Evolutionary conservation across 1,284 basidiomycete species (phyloP).

Genomic region (Phenoliferia sp.): DNA sequence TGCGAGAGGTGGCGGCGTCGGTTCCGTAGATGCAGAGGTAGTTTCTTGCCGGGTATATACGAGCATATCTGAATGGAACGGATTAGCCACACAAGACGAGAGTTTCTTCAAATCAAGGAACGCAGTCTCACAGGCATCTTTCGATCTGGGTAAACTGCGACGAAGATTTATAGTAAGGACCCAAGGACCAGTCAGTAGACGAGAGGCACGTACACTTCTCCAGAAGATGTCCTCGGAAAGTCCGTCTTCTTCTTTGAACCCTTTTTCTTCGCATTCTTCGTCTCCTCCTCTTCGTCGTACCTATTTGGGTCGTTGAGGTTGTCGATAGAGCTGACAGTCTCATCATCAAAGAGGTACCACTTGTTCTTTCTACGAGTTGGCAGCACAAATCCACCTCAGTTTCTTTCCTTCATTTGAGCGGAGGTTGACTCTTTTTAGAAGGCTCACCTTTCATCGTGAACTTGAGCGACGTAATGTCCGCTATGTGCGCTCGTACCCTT

Average conservation of each 20-base stretch:
- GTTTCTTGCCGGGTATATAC: conserved; percentile 59
- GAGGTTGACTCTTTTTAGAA: not conserved
- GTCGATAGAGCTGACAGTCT: conserved; percentile 43
- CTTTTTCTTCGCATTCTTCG: conserved; percentile 25
- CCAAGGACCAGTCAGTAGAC: not conserved
- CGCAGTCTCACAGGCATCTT: conserved; percentile 30
- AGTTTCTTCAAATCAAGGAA: no score
- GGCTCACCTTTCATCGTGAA: conserved; percentile 67
- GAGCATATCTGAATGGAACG: conserved; percentile 64
- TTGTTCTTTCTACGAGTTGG: conserved; percentile 52
- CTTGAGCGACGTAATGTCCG: conserved; percentile 87
- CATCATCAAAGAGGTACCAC: conserved; percentile 92
- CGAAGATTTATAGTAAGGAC: not conserved
- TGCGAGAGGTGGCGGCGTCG: conserved; percentile 54
- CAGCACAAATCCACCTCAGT: not conserved
- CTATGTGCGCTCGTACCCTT: conserved; percentile 81
- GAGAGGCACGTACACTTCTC: conserved; percentile 3
- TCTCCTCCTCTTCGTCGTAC: conserved; percentile 24
- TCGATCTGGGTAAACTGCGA: conserved; percentile 25
- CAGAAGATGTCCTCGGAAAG: conserved; percentile 7
- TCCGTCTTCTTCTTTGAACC: conserved; percentile 15
- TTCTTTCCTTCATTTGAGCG: not conserved
- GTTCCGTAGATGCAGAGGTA: not conserved
- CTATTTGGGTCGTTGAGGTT: conserved; percentile 29
- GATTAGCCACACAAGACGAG: not conserved